Percentiles rank a stretch among this genome's conserved stretches.
Evolutionary conservation across 169 alveolate genomes (phyloP).

Genomic region (Plasmodium knowlesi): DNA sequence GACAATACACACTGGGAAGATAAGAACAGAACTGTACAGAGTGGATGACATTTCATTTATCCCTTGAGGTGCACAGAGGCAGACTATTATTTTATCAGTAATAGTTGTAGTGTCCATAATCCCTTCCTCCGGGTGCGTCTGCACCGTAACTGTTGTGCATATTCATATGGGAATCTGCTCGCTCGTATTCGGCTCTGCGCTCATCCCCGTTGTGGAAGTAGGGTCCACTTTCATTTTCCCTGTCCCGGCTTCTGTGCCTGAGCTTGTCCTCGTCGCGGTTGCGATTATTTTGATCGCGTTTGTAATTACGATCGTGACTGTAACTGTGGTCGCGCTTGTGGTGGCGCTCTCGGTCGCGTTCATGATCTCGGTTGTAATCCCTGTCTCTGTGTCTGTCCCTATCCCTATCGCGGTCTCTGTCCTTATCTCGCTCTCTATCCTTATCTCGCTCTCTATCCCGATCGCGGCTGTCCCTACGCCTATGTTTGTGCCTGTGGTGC

Average conservation of each 20-base stretch:
- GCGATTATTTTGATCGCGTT: not conserved
- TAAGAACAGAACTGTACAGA: not conserved
- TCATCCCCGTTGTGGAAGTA: not conserved
- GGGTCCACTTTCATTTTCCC: not conserved
- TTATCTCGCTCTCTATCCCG: not conserved
- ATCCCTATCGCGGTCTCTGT: not conserved
- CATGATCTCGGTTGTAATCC: not conserved
- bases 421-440: not conserved
- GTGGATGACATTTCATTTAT: not conserved
- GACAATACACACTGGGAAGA: not conserved
- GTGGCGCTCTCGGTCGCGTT: not conserved
- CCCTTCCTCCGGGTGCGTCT: not conserved
- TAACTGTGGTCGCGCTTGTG: too few species aligned
- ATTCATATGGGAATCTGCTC: not conserved
- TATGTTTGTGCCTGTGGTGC: conserved; percentile 32
- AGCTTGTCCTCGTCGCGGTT: not conserved
- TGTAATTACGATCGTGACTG: too few species aligned
- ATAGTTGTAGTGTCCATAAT: not conserved
- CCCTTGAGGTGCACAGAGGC: not conserved
- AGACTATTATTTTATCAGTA: not conserved
- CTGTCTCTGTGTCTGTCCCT: not conserved
- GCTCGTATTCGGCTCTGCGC: not conserved
- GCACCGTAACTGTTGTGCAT: not conserved
- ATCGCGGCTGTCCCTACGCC: conserved; percentile 33
- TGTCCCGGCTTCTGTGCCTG: not conserved